Evolutionary conservation across 2,329 filamentous ascomycete species (phyloP).

Genomic region (Botrytis squamosa): DNA sequence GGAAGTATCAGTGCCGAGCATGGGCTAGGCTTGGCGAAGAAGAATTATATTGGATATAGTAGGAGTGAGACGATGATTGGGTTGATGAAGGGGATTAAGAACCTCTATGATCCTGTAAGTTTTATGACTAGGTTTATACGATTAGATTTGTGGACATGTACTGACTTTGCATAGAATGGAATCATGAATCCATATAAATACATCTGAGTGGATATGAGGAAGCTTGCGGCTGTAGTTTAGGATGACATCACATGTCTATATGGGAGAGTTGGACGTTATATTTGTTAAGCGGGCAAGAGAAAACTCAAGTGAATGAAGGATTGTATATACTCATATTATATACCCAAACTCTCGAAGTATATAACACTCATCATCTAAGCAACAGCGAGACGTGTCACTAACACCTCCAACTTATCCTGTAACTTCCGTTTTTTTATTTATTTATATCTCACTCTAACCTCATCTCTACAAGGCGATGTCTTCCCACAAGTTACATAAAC

Average conservation of each 20-base stretch:
- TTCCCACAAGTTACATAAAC: background rate
- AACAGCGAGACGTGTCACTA: background rate
- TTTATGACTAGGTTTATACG: background rate
- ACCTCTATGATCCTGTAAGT: slow-evolving; percentile 88
- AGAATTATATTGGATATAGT: slow-evolving; percentile 92
- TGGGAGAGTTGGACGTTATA: background rate
- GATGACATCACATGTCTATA: background rate
- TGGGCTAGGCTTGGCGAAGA: slow-evolving; percentile 91
- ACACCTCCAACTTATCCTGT: background rate
- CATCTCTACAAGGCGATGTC: background rate
- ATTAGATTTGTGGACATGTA: background rate
- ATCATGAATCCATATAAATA: slow-evolving; percentile 20
- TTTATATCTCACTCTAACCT: background rate
- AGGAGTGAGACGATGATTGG: slow-evolving; percentile 81
- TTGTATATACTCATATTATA: background rate
- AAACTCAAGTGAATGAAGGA: background rate
- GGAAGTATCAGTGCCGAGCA: slow-evolving; percentile 98
- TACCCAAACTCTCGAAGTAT: background rate
- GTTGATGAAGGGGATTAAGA: slow-evolving; percentile 94
- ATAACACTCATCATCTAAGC: background rate
- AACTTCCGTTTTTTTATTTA: background rate
- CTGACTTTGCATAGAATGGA: slow-evolving; percentile 1
- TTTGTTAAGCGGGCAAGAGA: background rate
- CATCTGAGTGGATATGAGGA: background rate
- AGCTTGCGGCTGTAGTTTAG: background rate